Evolutionary conservation across 2,329 filamentous ascomycete genomes (phyloP), one percentile per base, ranked within the genome.

Genomic region (Mycocentrospora acerina): DNA sequence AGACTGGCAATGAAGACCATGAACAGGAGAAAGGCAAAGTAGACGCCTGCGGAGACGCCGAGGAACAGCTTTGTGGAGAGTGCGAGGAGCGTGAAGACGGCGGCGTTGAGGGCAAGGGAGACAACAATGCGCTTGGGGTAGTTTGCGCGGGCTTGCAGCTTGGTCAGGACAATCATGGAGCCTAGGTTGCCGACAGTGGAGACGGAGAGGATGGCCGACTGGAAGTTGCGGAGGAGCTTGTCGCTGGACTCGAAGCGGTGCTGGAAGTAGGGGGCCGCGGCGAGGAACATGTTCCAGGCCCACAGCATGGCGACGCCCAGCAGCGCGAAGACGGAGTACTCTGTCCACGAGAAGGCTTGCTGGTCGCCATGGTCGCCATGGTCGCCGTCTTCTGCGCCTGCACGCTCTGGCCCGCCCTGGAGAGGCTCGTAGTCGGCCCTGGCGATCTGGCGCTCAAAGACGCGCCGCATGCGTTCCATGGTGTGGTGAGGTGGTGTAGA

Each of bases 281-380:
- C 91, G 54, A 97, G 81, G 68, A 97, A 96, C 91, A 96, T 96
- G 73, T 97, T 97, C 89, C 91, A 97, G 38, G 91, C 90, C 91
- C 91, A 97, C 29, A 97, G 77, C 93, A 97, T 97, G 35, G 90
- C 88, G 40, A 95, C 77, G 34, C 93, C 93, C 17, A 97, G 74
- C 34, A 95, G 72, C 39, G 86, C 74, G 68, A 97, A 97, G 61
- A 95, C 84, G 55, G 71, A 73, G 69, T 97, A 98, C 65, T 94
- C 88, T 24, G 88, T 61, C 82, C 86, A 90, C 46, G 89, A 95
- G 71, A 95, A 95, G 24, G 46, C n/a, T n/a, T n/a, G n/a, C n/a
- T n/a, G n/a, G n/a, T n/a, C 37, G 41, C 45, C 46, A n/a, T 57
- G 37, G 28, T 54, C 48, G 9, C 40, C 27, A 24, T 53, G 41